A percentile compares a stretch with the other conserved stretches of the same genome.
phyloP scores from a whole-genome alignment of 805 yeast species.

The Tetrapisispora nanseiensis region DNA sequence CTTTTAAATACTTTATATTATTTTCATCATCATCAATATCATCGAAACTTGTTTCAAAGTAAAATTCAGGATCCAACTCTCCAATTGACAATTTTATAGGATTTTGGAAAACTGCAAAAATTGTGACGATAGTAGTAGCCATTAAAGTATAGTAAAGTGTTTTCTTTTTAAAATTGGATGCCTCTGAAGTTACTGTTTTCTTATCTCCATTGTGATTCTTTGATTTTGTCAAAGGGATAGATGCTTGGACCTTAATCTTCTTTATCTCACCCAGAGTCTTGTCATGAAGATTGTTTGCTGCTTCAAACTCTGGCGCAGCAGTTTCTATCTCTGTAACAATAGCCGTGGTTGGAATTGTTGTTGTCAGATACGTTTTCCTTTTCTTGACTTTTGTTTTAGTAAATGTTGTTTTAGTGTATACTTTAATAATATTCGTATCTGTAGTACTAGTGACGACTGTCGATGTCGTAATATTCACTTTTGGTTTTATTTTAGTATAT shows the following conservation, averaged over 20 bases:
- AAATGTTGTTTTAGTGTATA: slow-evolving; percentile 6
- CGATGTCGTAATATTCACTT: slow-evolving; percentile 15
- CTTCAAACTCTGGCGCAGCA: not conserved
- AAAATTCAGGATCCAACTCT: not conserved
- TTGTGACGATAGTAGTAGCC: not conserved
- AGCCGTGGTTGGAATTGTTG: slow-evolving; percentile 3
- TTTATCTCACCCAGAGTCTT: too few species aligned
- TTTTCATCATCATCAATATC: slow-evolving; percentile 17
- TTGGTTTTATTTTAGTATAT: slow-evolving; percentile 18
- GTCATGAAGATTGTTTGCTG: too few species aligned
- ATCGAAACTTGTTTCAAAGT: not conserved
- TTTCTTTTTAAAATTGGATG: not conserved
- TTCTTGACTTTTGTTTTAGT: slow-evolving; percentile 2
- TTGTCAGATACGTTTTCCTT: not conserved
- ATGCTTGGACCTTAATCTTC: too few species aligned
- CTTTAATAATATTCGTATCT: slow-evolving; percentile 10
- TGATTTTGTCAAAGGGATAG: too few species aligned
- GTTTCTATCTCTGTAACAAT: not conserved
- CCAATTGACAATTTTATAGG: not conserved
- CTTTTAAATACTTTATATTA: slow-evolving; percentile 85
- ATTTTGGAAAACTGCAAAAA: not conserved
- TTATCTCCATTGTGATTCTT: too few species aligned
- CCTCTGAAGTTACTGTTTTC: too few species aligned
- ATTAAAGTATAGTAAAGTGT: not conserved
- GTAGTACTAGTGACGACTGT: slow-evolving; percentile 3